Evolutionary conservation across 345 rosid genomes (phyloP).

Genomic region (Aquilaria sinensis): DNA sequence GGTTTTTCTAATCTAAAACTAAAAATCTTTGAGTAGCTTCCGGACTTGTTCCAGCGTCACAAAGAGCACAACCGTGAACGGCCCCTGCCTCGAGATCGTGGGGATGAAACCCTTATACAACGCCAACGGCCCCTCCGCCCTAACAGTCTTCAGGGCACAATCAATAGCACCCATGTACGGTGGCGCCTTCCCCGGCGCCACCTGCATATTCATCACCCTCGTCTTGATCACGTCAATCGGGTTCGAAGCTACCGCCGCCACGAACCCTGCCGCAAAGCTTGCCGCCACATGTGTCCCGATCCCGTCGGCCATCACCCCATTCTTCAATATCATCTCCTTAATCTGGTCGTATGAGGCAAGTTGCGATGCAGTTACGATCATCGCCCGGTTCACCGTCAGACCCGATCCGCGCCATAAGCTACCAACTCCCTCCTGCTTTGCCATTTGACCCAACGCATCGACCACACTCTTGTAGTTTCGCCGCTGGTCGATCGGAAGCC

Average conservation of each 20-base stretch:
- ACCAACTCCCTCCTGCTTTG: slow-evolving; percentile 54
- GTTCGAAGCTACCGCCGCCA: slow-evolving; percentile 79
- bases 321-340: slow-evolving; percentile 51
- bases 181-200: slow-evolving; percentile 36
- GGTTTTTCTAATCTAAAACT: not conserved
- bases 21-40: slow-evolving; percentile 38
- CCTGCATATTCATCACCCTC: slow-evolving; percentile 79
- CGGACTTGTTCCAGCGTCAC: slow-evolving; percentile 85
- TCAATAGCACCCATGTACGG: slow-evolving; percentile 65
- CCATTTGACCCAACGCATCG: slow-evolving; percentile 61
- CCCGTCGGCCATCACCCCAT: slow-evolving; percentile 51
- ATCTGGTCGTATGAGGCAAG: slow-evolving; percentile 78
- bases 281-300: slow-evolving; percentile 73
- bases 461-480: slow-evolving; percentile 66
- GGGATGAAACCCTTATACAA: slow-evolving; percentile 83
- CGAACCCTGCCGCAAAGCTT: slow-evolving; percentile 75
- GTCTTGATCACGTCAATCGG: slow-evolving; percentile 89
- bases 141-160: slow-evolving; percentile 64
- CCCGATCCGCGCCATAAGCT: slow-evolving; percentile 81
- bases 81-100: slow-evolving; percentile 85
- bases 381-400: slow-evolving; percentile 82
- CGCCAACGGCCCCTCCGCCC: slow-evolving; percentile 71
- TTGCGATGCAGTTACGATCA: slow-evolving; percentile 91
- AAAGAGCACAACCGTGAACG: slow-evolving; percentile 77
- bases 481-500: slow-evolving; percentile 57